Evolutionary conservation across 176 grass and related monocot genomes (phyloP), one percentile per base, ranked within the genome.

Genomic region (Saccharum officinarum): DNA sequence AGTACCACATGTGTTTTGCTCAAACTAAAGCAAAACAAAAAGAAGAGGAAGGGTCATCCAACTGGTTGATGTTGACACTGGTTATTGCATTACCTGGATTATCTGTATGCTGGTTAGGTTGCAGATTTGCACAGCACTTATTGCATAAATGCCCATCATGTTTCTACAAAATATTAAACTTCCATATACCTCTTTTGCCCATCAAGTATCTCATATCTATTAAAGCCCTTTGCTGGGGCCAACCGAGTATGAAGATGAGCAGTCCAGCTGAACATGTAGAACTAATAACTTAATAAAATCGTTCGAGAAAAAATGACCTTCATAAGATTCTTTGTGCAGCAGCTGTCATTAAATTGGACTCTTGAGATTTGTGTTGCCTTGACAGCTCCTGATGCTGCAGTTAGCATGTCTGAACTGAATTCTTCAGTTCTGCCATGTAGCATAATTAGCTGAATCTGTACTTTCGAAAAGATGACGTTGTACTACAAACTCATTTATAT

Each of bases 311-410:
- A 60, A 61, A 61, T 61, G 57, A 61, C 9, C 22, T 61, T 61
- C 57, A 22, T 4, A 26, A 11, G 42, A 39, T 46, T 33, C 3
- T 55, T 52, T 71, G 18, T 69, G 4, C 2, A 3, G 8, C 39
- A 8, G 8, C 8, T 79, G 17, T 47, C 0, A 5, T 79, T 59
- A 86, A 86, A 49, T 79, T 41, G 45, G 7, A 17, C 26, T 15
- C 33, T 63, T 14, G 52, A 71, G 25, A 38, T 70, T 64, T 73
- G 67, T 86, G 67, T 72, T 73, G 54, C 5, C 10, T 39, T 79
- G 63, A 68, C 7, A 23, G 50, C 46, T 79, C 22, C 76, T 80
- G 67, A 72, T 80, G 30, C 30, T 72, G 54, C 67, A 80, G 52
- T 72, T 86, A 63, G 8, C 12, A 49, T 78, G 65, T 36, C 6